A percentile compares a stretch with the other conserved stretches of the same genome.
Evolutionary conservation across 2,329 filamentous ascomycete species (phyloP).

Genomic region (Hypoxylon sp.): DNA sequence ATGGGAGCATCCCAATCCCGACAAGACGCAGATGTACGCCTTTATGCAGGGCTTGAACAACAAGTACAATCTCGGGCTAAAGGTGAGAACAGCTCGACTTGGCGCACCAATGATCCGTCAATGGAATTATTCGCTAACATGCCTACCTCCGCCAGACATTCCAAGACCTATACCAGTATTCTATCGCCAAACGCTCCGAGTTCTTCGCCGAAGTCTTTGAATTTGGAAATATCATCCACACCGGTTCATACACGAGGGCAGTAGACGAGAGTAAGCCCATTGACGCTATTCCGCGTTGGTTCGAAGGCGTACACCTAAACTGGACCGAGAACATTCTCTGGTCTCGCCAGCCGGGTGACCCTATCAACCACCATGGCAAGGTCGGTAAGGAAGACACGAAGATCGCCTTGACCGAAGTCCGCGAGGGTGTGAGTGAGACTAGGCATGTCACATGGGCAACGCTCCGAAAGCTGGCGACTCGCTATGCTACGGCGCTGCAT

Average conservation of each 20-base stretch:
- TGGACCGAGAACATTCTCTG: conserved; percentile 84
- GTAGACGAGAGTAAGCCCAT: conserved; percentile 77
- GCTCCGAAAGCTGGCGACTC: conserved; percentile 65
- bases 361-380: conserved; percentile 57
- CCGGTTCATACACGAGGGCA: conserved; percentile 64
- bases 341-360: conserved; percentile 53
- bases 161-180: conserved; percentile 74
- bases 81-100: conserved; percentile 56
- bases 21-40: conserved; percentile 69
- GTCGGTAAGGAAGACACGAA: conserved; percentile 73
- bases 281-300: conserved; percentile 78
- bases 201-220: conserved; percentile 74
- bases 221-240: conserved; percentile 66
- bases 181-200: conserved; percentile 64
- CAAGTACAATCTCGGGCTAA: conserved; percentile 62
- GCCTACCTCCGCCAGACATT: conserved; percentile 69
- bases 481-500: conserved; percentile 71
- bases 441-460: conserved; percentile 72
- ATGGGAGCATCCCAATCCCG: conserved; percentile 71
- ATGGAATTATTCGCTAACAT: conserved; percentile 14
- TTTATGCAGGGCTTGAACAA: conserved; percentile 73
- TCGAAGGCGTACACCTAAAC: conserved; percentile 75
- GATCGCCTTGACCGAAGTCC: conserved; percentile 75
- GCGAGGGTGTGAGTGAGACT: conserved; percentile 68
- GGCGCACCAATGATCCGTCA: neutral